Evolutionary conservation across 345 rosid genomes (phyloP), one percentile per base, ranked within the genome.

Genomic region (Dovyalis caffra): DNA sequence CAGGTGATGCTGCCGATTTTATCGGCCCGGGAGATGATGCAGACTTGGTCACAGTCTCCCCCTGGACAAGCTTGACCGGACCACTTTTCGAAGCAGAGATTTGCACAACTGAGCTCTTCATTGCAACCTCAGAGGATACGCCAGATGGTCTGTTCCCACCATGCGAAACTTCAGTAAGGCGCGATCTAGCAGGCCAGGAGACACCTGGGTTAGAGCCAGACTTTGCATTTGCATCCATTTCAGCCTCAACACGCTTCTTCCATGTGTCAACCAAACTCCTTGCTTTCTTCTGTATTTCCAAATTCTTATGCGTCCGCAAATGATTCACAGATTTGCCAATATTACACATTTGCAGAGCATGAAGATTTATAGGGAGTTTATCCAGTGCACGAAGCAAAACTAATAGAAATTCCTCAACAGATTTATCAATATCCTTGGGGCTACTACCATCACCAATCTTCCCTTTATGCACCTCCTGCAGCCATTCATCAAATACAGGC

Each of bases 161-260:
- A 70, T 91, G 95, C 32, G 87, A 75, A 71, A 56, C 88, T 77
- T 91, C 93, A 28, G 97, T 71, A 77, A 85, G 80, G 29, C 90
- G 89, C 33, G 90, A 67, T 66, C 90, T 89, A 15, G 90, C 83
- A 70, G 92, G 75, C 93, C 97, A 89, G 10, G 88, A 34, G 33
- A 77, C 90, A 76, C 77, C 87, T 74, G 84, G 97, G 45, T 81
- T 84, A 20, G 90, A 77, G 20, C 89, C 89, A 72, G 90, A 76
- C 76, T 87, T 92, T 1, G 87, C 61, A 56, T 56, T 56, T 1
- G 61, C 88, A 86, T 95, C 95, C 97, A 92, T 91, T 79, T 95
- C 99, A 77, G 91, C 94, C 81, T 95, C 99, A 33, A 95, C 99
- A 18, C 96, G 90, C 74, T 88, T 95, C 87, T 95, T 95, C 97